Evolutionary conservation across 2,329 filamentous ascomycete species (phyloP).

Genomic region (Pseudopithomyces maydicus): DNA sequence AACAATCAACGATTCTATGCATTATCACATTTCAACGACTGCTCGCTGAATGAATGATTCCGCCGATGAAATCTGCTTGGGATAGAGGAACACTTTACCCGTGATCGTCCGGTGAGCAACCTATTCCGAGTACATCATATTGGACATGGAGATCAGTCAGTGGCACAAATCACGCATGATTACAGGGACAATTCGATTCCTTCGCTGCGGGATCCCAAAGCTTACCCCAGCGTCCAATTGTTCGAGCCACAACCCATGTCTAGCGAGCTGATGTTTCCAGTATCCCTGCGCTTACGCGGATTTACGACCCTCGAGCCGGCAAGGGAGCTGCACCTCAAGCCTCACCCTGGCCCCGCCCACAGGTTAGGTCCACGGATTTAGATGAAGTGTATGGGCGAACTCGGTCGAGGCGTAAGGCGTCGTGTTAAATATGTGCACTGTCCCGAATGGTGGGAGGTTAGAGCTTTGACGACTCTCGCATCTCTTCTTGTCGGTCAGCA

Average conservation of each 20-base stretch:
- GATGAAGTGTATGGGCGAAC: conserved; percentile 7
- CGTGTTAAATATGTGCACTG: conserved; percentile 16
- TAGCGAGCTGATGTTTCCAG: conserved; percentile 15
- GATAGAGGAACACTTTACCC: conserved; percentile 12
- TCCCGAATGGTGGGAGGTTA: conserved; percentile 8
- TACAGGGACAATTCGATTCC: conserved; percentile 14
- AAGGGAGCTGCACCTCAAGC: conserved; percentile 8
- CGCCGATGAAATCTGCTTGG: neutral
- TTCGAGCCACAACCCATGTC: conserved; percentile 12
- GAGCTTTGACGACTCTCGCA: conserved; percentile 19
- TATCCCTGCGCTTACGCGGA: conserved; percentile 17
- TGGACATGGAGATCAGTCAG: conserved; percentile 4
- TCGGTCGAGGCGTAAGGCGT: conserved; percentile 10
- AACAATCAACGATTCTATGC: neutral
- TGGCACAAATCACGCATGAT: conserved; percentile 14
- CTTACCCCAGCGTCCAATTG: conserved; percentile 21
- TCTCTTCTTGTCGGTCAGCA: neutral
- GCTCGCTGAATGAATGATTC: neutral
- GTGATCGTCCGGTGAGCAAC: conserved; percentile 13
- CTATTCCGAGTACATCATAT: conserved; percentile 10
- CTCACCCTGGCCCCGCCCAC: conserved; percentile 10
- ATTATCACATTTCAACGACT: neutral
- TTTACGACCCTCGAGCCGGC: conserved; percentile 14
- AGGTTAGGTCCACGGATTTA: conserved; percentile 12
- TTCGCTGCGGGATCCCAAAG: conserved; percentile 5